Conservation (phyloP, 2,329 filamentous ascomycete genomes). For the Fusarium sp. region DNA sequence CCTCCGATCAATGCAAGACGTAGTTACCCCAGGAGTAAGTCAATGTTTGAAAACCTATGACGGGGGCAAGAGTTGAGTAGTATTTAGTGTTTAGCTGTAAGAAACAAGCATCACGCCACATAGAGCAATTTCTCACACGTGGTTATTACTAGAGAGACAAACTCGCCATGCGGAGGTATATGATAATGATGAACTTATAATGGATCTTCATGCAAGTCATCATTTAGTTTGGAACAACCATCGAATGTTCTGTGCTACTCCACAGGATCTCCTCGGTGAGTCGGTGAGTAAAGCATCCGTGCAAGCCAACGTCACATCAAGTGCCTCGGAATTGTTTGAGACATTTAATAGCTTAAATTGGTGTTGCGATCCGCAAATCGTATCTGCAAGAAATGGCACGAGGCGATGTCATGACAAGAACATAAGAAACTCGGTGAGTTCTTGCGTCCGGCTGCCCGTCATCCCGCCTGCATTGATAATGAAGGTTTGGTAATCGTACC, state of each 20-base stretch:
- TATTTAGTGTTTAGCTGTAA: no score
- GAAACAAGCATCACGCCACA: not conserved
- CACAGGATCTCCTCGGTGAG: not conserved
- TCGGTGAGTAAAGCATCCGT: not conserved
- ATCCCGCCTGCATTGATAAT: not conserved
- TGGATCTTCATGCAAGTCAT: not conserved
- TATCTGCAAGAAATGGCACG: not conserved
- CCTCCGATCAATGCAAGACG: not conserved
- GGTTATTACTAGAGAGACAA: fast-evolving
- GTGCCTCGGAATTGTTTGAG: not conserved
- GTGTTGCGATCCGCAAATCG: not conserved
- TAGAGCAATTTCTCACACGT: not conserved
- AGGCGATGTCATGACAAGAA: not conserved
- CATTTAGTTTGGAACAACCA: not conserved
- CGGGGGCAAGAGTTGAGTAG: no score
- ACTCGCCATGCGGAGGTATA: fast-evolving
- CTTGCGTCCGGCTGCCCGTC: not conserved
- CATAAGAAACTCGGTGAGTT: not conserved
- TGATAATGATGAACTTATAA: not conserved
- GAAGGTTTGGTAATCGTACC: slow-evolving; percentile 20
- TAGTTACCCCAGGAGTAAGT: not conserved
- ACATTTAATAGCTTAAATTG: not conserved
- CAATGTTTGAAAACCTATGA: not conserved
- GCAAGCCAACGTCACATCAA: not conserved
- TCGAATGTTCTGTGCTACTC: not conserved